Conservation (phyloP, 495 filamentous ascomycete species). For the Penicillium coprophilum region DNA sequence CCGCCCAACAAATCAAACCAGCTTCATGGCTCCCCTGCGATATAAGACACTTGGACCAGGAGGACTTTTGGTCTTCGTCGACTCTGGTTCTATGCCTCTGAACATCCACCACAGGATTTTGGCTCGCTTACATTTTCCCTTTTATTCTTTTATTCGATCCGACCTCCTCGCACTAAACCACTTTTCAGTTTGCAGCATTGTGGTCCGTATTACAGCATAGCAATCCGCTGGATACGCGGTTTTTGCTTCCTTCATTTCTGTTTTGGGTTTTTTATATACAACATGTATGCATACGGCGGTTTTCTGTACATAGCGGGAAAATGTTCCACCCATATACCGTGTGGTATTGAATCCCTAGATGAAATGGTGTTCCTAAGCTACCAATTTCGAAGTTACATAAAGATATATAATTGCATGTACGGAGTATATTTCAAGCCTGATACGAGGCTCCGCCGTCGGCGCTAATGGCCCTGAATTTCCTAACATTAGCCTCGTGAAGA, state of each 20-base stretch:
- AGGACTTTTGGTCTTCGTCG: background rate
- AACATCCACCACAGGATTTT: background rate
- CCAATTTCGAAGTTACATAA: background rate
- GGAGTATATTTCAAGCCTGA: background rate
- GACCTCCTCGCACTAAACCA: background rate
- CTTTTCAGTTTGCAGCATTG: background rate
- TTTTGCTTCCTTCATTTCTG: background rate
- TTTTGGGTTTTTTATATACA: background rate
- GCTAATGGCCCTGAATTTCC: conserved; percentile 7
- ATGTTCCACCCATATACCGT: background rate
- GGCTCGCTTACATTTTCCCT: background rate
- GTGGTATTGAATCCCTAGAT: background rate
- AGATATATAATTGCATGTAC: background rate
- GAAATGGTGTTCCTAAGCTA: background rate
- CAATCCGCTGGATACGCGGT: background rate
- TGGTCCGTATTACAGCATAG: background rate
- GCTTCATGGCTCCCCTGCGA: background rate
- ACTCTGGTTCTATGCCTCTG: background rate
- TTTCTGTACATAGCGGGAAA: background rate
- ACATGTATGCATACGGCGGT: background rate
- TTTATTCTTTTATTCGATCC: background rate
- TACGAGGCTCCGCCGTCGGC: conserved; percentile 19
- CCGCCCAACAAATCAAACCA: background rate
- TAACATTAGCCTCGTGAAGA: background rate
- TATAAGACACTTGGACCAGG: background rate